Percentiles rank a stretch among this genome's conserved stretches.
phyloP scores from a whole-genome alignment of 768 basidiomycete species.

The Pleurotus salmoneostramineus region DNA sequence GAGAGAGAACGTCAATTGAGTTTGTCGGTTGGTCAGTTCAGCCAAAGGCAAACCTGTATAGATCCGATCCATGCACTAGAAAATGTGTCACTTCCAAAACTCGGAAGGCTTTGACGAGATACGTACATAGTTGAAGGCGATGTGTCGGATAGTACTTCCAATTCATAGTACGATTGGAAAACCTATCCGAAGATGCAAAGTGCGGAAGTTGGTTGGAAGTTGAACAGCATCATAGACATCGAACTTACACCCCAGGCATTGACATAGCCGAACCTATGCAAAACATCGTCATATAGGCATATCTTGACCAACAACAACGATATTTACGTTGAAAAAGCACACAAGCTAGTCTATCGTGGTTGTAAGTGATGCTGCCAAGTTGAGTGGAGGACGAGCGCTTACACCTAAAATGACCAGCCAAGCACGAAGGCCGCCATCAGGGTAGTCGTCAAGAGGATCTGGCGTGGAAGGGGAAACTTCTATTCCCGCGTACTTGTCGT shows the following conservation, averaged over 20 bases:
- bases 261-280: constrained; percentile 44
- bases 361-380: not conserved
- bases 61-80: constrained; percentile 30
- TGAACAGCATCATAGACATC: not conserved
- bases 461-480: not conserved
- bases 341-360: constrained; percentile 14
- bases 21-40: not conserved
- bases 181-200: constrained; percentile 26
- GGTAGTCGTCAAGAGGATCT: constrained; percentile 14
- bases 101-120: not conserved
- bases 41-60: constrained; percentile 14
- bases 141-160: constrained; percentile 33
- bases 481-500: not conserved
- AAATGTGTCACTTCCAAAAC: not conserved
- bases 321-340: constrained; percentile 35
- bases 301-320: not conserved
- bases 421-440: constrained; percentile 38
- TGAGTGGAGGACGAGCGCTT: constrained; percentile 9
- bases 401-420: constrained; percentile 42
- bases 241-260: constrained; percentile 55
- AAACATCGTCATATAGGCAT: too few relatives aligned
- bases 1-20: not conserved
- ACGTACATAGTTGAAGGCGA: constrained; percentile 52
- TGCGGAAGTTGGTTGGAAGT: not conserved
- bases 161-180: constrained; percentile 59